Evolutionary conservation across 208 protist genomes (phyloP), one percentile per base, ranked within the genome.

Genomic region (Angomonas ambiguus): DNA sequence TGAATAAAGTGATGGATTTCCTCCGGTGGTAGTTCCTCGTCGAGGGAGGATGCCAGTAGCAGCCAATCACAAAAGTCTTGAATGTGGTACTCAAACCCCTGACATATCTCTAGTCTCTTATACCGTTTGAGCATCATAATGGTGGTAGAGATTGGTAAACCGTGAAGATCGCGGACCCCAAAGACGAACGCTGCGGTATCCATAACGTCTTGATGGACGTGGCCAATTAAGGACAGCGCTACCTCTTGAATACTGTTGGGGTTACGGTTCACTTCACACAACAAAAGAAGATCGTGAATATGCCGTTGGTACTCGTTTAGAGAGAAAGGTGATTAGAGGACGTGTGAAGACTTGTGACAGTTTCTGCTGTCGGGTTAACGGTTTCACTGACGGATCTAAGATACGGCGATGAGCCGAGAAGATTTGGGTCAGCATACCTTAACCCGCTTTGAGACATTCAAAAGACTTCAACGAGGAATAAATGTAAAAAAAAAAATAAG

Each of bases 1-100:
- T 75, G 38, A 0, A 71, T 38, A 27, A 84, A 78, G 34, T 77
- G 65, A 27, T 31, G 35, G 22, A 87, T 55, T 28, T 72, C 72
- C 2, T 66, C 53, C 1, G 31, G 33, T 0, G 71, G 35, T 31
- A 82, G 58, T 5, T 56, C 24, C 63, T 93, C 87, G 5, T 69
- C 71, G 42, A 91, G 61, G n/a, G 75, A 65, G 2, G 70, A 62
- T 11, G 69, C 66, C 24, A 93, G 70, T 24, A 78, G 60, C 22
- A 87, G 67, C 77, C 76, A 83, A 51, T 88, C 83, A 51, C 80
- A 77, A 4, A 90, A 51, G 38, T 90, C 83, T 63, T 80, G 72
- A 48, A 86, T 53, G 1, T 63, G 63, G 25, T 57, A 57, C 58
- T 85, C 80, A 20, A 77, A 77, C 1, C 83, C 83, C 35, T 74